phyloP scores from a whole-genome alignment of 176 grass and related monocot species.

The Eragrostis nindensis region DNA sequence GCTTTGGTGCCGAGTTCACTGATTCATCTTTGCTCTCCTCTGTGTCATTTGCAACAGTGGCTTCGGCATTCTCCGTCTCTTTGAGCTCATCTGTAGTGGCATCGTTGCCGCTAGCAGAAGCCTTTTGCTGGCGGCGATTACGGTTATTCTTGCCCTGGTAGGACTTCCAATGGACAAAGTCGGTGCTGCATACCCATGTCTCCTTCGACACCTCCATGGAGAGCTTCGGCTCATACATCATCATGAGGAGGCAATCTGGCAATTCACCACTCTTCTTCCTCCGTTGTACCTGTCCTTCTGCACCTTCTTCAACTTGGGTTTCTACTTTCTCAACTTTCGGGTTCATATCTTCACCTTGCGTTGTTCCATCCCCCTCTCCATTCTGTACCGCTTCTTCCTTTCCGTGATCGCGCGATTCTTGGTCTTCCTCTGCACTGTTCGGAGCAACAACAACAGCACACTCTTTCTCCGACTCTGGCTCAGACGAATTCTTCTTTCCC shows the following conservation, averaged over 20 bases:
- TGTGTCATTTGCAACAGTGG: background rate
- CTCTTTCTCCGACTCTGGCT: conserved; percentile 50
- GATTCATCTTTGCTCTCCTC: conserved; percentile 19
- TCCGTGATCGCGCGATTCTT: conserved; percentile 37
- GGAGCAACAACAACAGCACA: conserved; percentile 35
- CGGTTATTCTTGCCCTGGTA: conserved; percentile 53
- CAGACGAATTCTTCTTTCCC: conserved; percentile 55
- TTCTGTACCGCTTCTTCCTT: conserved; percentile 43
- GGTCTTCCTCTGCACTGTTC: conserved; percentile 49
- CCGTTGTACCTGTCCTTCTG: conserved; percentile 39
- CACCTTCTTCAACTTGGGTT: conserved; percentile 22
- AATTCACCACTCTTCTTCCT: conserved; percentile 72
- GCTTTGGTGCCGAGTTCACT: background rate
- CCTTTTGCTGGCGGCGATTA: conserved; percentile 28
- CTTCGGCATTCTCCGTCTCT: conserved; percentile 21
- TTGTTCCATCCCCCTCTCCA: conserved; percentile 47
- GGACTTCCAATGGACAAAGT: conserved; percentile 80
- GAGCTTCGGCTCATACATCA: conserved; percentile 99
- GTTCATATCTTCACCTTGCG: background rate
- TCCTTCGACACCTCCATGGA: conserved; percentile 99
- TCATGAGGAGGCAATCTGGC: conserved; percentile 91
- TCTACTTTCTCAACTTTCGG: conserved; percentile 39
- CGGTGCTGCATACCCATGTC: conserved; percentile 93
- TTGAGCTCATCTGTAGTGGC: conserved; percentile 22
- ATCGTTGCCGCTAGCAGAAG: conserved; percentile 13